phyloP scores from a whole-genome alignment of 257 asterid genomes.

The Ocimum tenuiflorum region DNA sequence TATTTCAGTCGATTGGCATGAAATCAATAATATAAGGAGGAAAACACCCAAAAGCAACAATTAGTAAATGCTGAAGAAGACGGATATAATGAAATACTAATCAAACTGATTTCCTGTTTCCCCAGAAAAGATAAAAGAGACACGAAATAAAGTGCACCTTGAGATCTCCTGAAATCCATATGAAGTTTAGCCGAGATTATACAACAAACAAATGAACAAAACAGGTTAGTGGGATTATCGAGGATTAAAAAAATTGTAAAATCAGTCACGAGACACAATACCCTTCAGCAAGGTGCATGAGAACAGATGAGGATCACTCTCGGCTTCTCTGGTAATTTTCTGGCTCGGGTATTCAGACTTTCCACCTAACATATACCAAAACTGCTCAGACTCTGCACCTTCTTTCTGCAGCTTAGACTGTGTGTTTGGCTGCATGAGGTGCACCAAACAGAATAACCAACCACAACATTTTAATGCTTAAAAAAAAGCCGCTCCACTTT shows the following conservation, averaged over 20 bases:
- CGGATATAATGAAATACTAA: neutral
- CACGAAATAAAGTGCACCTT: slow-evolving; percentile 48
- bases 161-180: slow-evolving; percentile 64
- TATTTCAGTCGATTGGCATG: neutral
- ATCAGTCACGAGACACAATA: slow-evolving; percentile 15
- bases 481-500: too few relatives aligned
- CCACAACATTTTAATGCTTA: neutral
- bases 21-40: neutral
- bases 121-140: neutral
- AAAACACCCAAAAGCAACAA: too few relatives aligned
- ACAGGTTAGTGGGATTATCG: slow-evolving; percentile 30
- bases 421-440: slow-evolving; percentile 65
- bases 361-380: slow-evolving; percentile 93
- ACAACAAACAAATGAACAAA: slow-evolving; percentile 20
- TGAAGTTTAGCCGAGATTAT: slow-evolving; percentile 28
- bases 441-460: neutral
- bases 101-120: slow-evolving; percentile 13
- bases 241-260: neutral
- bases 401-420: slow-evolving; percentile 86
- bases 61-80: too few relatives aligned
- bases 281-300: slow-evolving; percentile 78
- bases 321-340: slow-evolving; percentile 72
- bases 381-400: slow-evolving; percentile 92
- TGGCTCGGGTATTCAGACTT: slow-evolving; percentile 94
- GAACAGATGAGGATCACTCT: slow-evolving; percentile 85